A percentile compares a stretch with the other conserved stretches of the same genome.
These are phyloP conservation scores for Microbotryum intermedium DNA, from an alignment of 1,284 basidiomycete species.

Conservation along the genomic window DNA sequence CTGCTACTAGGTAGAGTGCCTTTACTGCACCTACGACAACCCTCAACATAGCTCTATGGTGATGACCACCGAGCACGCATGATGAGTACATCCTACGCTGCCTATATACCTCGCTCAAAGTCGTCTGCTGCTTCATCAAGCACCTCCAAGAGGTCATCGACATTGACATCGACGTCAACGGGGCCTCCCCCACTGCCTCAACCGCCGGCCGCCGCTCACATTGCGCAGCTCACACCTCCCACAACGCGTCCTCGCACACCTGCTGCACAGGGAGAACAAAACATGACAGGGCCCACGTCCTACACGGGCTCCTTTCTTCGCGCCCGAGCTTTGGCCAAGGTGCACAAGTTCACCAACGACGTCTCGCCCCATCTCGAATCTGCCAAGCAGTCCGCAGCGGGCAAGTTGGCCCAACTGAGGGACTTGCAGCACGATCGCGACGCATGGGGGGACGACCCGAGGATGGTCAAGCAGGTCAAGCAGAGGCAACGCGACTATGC, in stretches of 20 bases:
- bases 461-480: too few species aligned
- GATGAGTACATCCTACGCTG: too few species aligned
- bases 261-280: background rate
- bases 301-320: background rate
- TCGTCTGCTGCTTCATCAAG: too few species aligned
- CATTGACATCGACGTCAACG: too few species aligned
- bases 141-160: too few species aligned
- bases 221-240: background rate
- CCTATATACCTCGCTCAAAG: too few species aligned
- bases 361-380: constrained; percentile 2
- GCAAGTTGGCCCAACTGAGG: background rate
- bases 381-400: background rate
- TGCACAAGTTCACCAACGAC: constrained; percentile 1
- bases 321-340: constrained; percentile 12
- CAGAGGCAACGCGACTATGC: background rate
- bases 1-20: too few species aligned
- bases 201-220: background rate
- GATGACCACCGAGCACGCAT: too few species aligned
- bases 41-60: too few species aligned
- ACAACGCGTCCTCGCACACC: background rate
- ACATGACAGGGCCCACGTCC: background rate
- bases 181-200: too few species aligned
- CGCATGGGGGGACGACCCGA: too few species aligned
- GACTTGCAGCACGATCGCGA: background rate
- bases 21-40: too few species aligned